Evolutionary conservation across 805 yeast genomes (phyloP).

Genomic region (Teunomyces pallodes): DNA sequence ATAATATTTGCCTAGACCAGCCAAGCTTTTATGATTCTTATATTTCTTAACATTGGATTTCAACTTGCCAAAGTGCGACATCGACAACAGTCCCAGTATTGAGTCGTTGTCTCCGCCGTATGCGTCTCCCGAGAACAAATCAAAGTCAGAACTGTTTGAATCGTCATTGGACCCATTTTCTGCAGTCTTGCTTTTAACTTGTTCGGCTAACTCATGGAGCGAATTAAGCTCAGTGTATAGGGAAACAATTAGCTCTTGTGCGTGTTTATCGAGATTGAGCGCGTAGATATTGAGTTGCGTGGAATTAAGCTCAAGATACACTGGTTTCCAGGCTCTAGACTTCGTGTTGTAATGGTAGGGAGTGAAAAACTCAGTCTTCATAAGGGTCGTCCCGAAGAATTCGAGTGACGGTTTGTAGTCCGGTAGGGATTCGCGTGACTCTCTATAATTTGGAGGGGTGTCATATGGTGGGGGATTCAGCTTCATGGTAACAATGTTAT

Average conservation of each 20-base stretch:
- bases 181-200: constrained; percentile 1
- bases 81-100: constrained; percentile 1
- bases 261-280: constrained; percentile 20
- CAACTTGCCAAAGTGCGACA: constrained; percentile 16
- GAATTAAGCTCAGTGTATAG: constrained; percentile 31
- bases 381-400: constrained; percentile 30
- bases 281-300: constrained; percentile 36
- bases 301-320: constrained; percentile 37
- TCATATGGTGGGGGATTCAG: constrained; percentile 1
- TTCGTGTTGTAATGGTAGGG: constrained; percentile 33
- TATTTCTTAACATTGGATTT: constrained; percentile 15
- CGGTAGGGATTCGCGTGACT: constrained; percentile 26
- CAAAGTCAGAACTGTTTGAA: constrained; percentile 6
- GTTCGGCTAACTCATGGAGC: constrained; percentile 13
- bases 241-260: constrained; percentile 23
- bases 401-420: constrained; percentile 30
- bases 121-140: constrained; percentile 26
- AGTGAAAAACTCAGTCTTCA: constrained; percentile 35
- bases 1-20: constrained; percentile 18
- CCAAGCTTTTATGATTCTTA: constrained; percentile 14
- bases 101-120: constrained; percentile 21
- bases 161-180: neutral
- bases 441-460: constrained; percentile 20
- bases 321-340: constrained; percentile 33
- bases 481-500: neutral